These are phyloP conservation scores for Aspergillus piperis DNA, from an alignment of 2,329 filamentous ascomycete species.

Conservation along the genomic window DNA sequence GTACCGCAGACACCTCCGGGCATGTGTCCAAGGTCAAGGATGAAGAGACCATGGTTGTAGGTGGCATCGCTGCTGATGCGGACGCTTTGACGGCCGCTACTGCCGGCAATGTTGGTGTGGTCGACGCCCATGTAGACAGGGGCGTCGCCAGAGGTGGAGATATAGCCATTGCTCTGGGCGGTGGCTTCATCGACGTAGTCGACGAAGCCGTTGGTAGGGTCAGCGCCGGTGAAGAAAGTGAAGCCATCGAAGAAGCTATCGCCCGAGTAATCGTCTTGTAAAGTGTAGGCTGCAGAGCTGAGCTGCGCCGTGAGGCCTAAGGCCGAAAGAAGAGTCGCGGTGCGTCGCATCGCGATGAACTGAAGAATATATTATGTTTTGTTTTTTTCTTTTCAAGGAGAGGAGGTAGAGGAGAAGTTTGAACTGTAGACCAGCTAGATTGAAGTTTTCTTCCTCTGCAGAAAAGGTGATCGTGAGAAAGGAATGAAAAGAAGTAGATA, in stretches of 20 bases:
- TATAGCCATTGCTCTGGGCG: constrained; percentile 61
- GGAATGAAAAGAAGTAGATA: neutral
- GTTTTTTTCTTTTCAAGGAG: constrained; percentile 13
- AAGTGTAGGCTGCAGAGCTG: constrained; percentile 39
- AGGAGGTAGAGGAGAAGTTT: neutral
- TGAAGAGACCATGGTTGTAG: constrained; percentile 68
- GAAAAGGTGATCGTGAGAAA: neutral
- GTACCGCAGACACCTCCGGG: constrained; percentile 68
- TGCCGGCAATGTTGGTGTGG: constrained; percentile 55
- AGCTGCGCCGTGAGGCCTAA: constrained; percentile 34
- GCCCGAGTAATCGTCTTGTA: constrained; percentile 52
- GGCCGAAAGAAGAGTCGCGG: constrained; percentile 29
- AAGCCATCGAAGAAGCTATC: constrained; percentile 56
- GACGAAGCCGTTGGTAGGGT: constrained; percentile 77
- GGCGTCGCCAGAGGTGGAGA: constrained; percentile 54
- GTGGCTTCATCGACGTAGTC: constrained; percentile 63
- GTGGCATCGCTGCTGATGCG: constrained; percentile 67
- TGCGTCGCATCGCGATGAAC: constrained; percentile 29
- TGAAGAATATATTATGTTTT: neutral
- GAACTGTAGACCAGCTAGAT: constrained; percentile 3
- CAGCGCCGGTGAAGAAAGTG: constrained; percentile 53
- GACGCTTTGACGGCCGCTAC: constrained; percentile 67
- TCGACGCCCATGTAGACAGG: constrained; percentile 72
- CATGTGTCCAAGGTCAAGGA: constrained; percentile 74
- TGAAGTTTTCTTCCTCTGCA: constrained; percentile 18